phyloP scores from a whole-genome alignment of 2,329 filamentous ascomycete species.

The Epichloe aotearoae region DNA sequence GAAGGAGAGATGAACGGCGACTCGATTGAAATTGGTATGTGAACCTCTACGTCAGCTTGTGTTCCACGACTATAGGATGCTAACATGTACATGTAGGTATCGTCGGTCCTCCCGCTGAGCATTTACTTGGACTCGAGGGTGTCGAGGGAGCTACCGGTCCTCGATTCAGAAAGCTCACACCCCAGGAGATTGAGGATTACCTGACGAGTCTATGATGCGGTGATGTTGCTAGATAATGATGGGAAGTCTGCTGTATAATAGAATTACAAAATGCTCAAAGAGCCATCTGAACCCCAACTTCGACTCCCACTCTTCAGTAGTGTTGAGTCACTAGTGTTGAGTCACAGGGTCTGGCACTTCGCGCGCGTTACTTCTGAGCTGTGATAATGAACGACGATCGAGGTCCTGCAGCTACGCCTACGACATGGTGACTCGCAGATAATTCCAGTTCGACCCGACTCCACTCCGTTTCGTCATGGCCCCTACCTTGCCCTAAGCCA shows the following conservation, averaged over 20 bases:
- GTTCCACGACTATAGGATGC: neutral
- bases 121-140: slow-evolving; percentile 82
- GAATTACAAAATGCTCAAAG: slow-evolving; percentile 26
- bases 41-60: neutral
- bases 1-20: slow-evolving; percentile 99
- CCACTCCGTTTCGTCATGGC: slow-evolving; percentile 21
- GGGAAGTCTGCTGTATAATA: slow-evolving; percentile 30
- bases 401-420: slow-evolving; percentile 34
- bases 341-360: neutral
- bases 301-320: neutral
- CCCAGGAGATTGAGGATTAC: slow-evolving; percentile 99
- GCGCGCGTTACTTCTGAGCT: neutral
- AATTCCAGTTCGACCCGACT: slow-evolving; percentile 19
- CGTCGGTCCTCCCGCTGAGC: slow-evolving; percentile 84
- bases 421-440: slow-evolving; percentile 15
- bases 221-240: slow-evolving; percentile 11
- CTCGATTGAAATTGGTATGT: slow-evolving; percentile 89
- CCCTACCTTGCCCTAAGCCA: slow-evolving; percentile 24
- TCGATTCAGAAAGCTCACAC: slow-evolving; percentile 84
- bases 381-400: slow-evolving; percentile 36
- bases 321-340: neutral
- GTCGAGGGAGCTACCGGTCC: slow-evolving; percentile 75
- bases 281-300: slow-evolving; percentile 6
- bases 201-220: slow-evolving; percentile 78
- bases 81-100: slow-evolving; percentile 49